Evolutionary conservation across 2,329 filamentous ascomycete species (phyloP).

Genomic region (Graphilbum fragrans): DNA sequence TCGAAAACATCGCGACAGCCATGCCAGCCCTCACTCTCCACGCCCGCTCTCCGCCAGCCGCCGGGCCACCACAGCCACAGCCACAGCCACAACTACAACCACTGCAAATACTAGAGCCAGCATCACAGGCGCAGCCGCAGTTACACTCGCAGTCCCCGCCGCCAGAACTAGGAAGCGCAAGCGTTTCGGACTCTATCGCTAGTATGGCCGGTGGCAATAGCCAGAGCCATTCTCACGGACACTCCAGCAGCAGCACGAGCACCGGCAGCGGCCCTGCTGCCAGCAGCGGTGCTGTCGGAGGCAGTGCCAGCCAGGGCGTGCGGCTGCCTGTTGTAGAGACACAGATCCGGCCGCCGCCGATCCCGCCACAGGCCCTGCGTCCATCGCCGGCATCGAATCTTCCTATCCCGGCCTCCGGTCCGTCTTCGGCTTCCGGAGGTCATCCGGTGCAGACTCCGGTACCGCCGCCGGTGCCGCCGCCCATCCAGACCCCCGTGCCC

Average conservation of each 20-base stretch:
- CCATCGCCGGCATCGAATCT: neutral
- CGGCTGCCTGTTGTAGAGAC: conserved; percentile 5
- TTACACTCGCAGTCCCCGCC: neutral
- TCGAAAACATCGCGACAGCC: too few species aligned
- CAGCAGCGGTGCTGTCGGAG: neutral
- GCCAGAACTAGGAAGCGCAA: neutral
- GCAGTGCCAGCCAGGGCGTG: neutral
- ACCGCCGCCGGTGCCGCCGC: conserved; percentile 2
- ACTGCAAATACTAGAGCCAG: too few species aligned
- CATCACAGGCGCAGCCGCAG: neutral
- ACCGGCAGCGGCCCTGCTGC: neutral
- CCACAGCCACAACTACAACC: neutral
- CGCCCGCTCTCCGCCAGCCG: too few species aligned
- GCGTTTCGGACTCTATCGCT: neutral
- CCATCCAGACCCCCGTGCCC: conserved; percentile 1
- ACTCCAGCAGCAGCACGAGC: neutral
- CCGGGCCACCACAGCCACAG: neutral
- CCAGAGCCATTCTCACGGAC: neutral
- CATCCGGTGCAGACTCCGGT: conserved; percentile 2
- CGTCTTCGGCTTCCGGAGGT: neutral
- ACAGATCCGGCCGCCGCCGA: conserved; percentile 6
- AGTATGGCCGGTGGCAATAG: neutral
- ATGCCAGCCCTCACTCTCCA: too few species aligned
- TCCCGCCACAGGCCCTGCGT: conserved; percentile 6
- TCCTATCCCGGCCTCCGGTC: neutral